Evolutionary conservation across 2,329 filamentous ascomycete genomes (phyloP).

Genomic region (Lachnellula hyalina): DNA sequence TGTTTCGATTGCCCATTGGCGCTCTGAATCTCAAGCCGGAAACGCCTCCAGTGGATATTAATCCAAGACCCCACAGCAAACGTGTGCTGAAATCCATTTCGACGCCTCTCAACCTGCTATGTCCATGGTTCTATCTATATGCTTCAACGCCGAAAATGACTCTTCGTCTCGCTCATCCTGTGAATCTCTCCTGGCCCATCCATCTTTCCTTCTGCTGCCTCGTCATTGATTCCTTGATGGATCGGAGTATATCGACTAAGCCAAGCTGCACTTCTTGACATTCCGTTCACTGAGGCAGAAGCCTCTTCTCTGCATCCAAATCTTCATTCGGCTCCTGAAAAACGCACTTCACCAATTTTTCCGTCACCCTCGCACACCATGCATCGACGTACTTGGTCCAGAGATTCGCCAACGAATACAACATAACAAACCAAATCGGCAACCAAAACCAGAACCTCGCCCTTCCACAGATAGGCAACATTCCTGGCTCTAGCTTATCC

Average conservation of each 20-base stretch:
- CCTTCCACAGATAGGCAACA: constrained; percentile 34
- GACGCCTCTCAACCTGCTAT: background rate
- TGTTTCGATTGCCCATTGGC: no score
- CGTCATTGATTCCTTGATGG: no score
- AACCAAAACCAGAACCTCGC: constrained; percentile 36
- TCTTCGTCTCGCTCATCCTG: no score
- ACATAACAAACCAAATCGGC: constrained; percentile 42
- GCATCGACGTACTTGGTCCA: constrained; percentile 53
- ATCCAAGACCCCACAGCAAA: no score
- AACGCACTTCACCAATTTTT: constrained; percentile 30
- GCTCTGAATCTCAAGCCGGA: no score
- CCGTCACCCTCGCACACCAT: constrained; percentile 41
- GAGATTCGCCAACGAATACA: constrained; percentile 41
- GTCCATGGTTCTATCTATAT: background rate
- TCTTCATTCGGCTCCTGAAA: constrained; percentile 18
- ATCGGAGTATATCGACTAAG: background rate
- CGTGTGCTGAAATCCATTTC: background rate
- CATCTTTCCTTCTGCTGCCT: no score
- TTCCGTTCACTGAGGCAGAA: constrained; percentile 12
- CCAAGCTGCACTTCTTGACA: background rate
- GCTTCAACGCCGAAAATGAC: no score
- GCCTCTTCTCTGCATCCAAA: constrained; percentile 14
- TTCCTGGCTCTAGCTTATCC: constrained; percentile 31
- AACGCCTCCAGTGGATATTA: no score
- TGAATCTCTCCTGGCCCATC: no score